A percentile compares a stretch with the other conserved stretches of the same genome.
These are phyloP conservation scores for Phoma sp. DNA, from an alignment of 2,329 filamentous ascomycete genomes.

Conservation along the genomic window DNA sequence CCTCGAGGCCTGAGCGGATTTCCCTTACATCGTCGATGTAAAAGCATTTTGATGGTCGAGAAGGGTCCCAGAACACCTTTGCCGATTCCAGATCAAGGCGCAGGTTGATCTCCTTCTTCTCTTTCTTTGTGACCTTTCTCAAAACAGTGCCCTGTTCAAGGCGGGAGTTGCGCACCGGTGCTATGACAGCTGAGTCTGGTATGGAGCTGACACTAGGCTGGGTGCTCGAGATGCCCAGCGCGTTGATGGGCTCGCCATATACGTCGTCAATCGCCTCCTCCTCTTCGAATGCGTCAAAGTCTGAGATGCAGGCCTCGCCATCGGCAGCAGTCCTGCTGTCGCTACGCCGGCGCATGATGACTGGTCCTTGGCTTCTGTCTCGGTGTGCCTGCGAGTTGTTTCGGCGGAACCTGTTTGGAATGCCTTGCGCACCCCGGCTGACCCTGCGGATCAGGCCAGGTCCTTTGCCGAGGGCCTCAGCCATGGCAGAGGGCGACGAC, in stretches of 20 bases:
- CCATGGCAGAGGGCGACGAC: conserved; percentile 64
- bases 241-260: conserved; percentile 50
- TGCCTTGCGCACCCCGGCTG: conserved; percentile 79
- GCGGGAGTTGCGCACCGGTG: conserved; percentile 77
- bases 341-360: conserved; percentile 84
- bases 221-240: conserved; percentile 51
- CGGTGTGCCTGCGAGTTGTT: conserved; percentile 78
- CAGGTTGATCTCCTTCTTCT: conserved; percentile 74
- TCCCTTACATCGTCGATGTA: conserved; percentile 96
- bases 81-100: conserved; percentile 83
- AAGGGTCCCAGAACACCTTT: conserved; percentile 87
- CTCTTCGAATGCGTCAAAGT: conserved; percentile 59
- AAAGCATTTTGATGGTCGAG: conserved; percentile 80
- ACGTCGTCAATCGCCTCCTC: conserved; percentile 58
- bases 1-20: conserved; percentile 82
- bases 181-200: conserved; percentile 57
- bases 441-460: conserved; percentile 81
- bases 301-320: conserved; percentile 55
- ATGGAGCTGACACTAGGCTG: conserved; percentile 44
- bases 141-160: conserved; percentile 81
- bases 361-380: conserved; percentile 87
- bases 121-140: conserved; percentile 86
- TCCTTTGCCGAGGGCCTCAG: conserved; percentile 67
- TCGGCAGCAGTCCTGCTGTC: conserved; percentile 79
- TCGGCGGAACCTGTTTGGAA: conserved; percentile 73